Base-by-base conservation (phyloP, 257 asterid genomes). In the Galeopsis tetrahit region DNA sequence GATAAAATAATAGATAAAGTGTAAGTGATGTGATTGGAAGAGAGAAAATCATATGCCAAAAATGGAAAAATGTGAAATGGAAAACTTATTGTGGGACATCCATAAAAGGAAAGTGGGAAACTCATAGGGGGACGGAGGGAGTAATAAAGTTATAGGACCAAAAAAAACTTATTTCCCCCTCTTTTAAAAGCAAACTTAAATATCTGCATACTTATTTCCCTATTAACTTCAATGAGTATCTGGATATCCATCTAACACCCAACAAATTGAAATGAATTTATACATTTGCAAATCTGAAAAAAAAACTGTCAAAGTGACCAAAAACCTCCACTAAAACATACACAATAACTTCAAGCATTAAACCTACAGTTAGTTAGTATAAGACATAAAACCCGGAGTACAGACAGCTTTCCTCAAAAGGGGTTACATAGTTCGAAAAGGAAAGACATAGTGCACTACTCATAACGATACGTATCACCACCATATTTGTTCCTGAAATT, bases 401-500 rank as follows among this genome's bases (percentile, higher is more conserved):
- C 43, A 58, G 9, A 33, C 34, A 49, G 36, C 33, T 32, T 60
- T 14, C 55, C 38, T 14, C 65, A 17, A 73, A 56, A 74, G 68
- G 64, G 52, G 5, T 48, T 48, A 49, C 57, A 74, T 58, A 28
- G 51, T 70, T 42, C 14, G 34, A 39, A 49, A 75, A 46, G 51
- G 9, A 52, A 55, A 4, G 10, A 46, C 68, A 43, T 2, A 69
- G 5, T 48, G 33, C 10, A 48, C 72, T 79, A 84, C 11, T 79
- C 83, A 55, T 57, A 87, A 38, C 84, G 90, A 72, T 81, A 86
- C 2, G 87, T 5, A 39, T 82, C 96, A 8, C 89, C 96, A 8
- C 89, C 85, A 68, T 83, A 85, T 74, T 88, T 94, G 89, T 77
- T 81, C 83, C 92, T 87, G 77, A 88, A 73, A 74, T 75, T 86